Base-by-base conservation (phyloP, 306 rosid genomes). In the Astragalus membranaceus region DNA sequence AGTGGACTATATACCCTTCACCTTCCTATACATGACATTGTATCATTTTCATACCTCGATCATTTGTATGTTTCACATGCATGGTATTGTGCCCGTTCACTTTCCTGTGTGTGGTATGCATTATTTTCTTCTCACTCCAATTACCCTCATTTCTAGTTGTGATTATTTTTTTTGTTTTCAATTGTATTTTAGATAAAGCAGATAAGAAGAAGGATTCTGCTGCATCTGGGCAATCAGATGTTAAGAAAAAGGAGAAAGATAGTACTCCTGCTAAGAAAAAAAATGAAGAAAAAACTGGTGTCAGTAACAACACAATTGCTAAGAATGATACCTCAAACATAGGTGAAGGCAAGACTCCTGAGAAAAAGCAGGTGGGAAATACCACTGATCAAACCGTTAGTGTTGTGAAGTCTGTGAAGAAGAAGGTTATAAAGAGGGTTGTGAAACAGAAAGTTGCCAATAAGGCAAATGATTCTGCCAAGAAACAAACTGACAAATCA, bases 371-470 rank as follows among this genome's bases (percentile, higher is more conserved):
- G 42, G 89, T 23, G 53, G 88, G 74, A 69, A 59, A 78, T 67
- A 84, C 81, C 39, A 20, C 69, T 67, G 82, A 84, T 60, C 90
- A 79, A 76, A 73, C 85, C 57, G 37, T 85, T 10, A 74, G 85
- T 17, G 77, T 20, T 60, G 89, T 59, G 59, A 89, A 85, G 82
- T 11, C 97, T 53, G 95, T 83, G 81, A 95, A 89, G 75, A 94
- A 84, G 83, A 95, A 87, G 78, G 60, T 95, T 61, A 87, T 91
- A 51, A 91, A 77, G 72, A 95, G 81, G 88, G 75, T 95, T 75
- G 89, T 95, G 73, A 91, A 86, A 80, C 98, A 82, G 73, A 95
- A 89, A 78, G 89, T 80, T 67, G 78, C 56, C 39, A 82, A 61
- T 36, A 91, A 86, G 84, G 73, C 72, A 65, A 83, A 70, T 74